These are phyloP conservation scores for Bipolaris oryzae DNA, from an alignment of 2,329 filamentous ascomycete genomes.

Conservation along the genomic window DNA sequence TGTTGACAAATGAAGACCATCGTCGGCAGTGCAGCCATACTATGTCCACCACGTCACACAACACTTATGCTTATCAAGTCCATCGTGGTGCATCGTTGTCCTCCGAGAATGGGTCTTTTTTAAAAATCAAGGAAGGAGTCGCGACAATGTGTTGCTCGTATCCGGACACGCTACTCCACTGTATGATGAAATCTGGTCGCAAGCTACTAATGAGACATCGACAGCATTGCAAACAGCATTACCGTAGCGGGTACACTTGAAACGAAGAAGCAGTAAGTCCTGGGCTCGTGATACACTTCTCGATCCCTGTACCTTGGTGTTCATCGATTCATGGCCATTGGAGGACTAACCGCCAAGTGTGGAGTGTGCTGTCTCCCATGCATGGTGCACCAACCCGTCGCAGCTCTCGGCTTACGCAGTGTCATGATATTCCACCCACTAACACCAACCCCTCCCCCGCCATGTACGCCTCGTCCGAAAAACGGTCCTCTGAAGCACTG, in stretches of 20 bases:
- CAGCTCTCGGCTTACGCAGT: slow-evolving; percentile 25
- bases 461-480: slow-evolving; percentile 20
- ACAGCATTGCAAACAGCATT: not conserved
- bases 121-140: slow-evolving; percentile 7
- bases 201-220: not conserved
- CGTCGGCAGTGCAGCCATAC: slow-evolving; percentile 33
- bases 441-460: slow-evolving; percentile 26
- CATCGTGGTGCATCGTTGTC: slow-evolving; percentile 26
- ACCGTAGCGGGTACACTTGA: not conserved
- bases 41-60: slow-evolving; percentile 45
- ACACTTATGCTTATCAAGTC: slow-evolving; percentile 21
- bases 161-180: slow-evolving; percentile 1
- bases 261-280: not conserved
- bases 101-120: slow-evolving; percentile 20
- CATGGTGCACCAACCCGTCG: slow-evolving; percentile 22
- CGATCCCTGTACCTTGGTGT: not conserved
- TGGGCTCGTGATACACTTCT: not conserved
- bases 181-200: not conserved
- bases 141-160: slow-evolving; percentile 31
- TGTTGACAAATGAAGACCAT: slow-evolving; percentile 28
- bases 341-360: slow-evolving; percentile 29
- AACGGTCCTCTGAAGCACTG: slow-evolving; percentile 22
- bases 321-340: slow-evolving; percentile 15
- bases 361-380: slow-evolving; percentile 41
- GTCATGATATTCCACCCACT: slow-evolving; percentile 20